Percentiles rank a stretch among this genome's conserved stretches.
phyloP scores from a whole-genome alignment of 2,329 filamentous ascomycete genomes.

The Davidsoniella australis region DNA sequence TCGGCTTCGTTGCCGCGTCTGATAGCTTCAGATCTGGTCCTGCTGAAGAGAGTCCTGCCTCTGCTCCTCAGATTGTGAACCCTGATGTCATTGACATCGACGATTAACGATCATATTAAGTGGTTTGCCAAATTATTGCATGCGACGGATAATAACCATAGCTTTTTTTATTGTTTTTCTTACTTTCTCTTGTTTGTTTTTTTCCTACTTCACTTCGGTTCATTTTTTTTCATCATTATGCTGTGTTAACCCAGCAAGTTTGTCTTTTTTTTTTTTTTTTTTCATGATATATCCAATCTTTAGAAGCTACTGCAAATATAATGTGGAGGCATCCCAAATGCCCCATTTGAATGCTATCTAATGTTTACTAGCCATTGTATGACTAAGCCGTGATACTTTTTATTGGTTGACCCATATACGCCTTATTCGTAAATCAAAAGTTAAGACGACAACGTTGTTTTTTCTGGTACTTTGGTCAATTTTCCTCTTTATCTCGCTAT shows the following conservation, averaged over 20 bases:
- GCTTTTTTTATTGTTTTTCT: conserved; percentile 10
- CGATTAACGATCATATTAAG: conserved; percentile 24
- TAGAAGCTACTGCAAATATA: background rate
- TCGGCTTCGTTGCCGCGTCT: conserved; percentile 70
- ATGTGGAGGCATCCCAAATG: no score
- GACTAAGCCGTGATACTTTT: no score
- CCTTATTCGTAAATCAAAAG: no score
- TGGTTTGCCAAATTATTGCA: background rate
- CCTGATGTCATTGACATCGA: conserved; percentile 75
- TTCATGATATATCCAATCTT: background rate
- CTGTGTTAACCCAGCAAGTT: background rate
- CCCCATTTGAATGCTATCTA: background rate
- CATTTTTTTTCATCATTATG: background rate
- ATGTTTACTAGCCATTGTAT: background rate
- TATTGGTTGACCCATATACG: no score
- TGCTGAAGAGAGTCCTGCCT: conserved; percentile 35
- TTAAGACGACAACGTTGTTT: no score
- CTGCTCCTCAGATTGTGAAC: conserved; percentile 40
- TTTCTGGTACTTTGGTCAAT: no score
- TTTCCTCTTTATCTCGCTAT: no score
- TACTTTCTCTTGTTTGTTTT: conserved; percentile 10
- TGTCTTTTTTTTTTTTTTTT: background rate
- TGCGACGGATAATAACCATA: background rate
- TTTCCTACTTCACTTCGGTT: background rate
- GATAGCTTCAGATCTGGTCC: conserved; percentile 42